A percentile compares a stretch with the other conserved stretches of the same genome.
phyloP scores from a whole-genome alignment of 805 yeast species.

The Sugiyamaella valdiviana region DNA sequence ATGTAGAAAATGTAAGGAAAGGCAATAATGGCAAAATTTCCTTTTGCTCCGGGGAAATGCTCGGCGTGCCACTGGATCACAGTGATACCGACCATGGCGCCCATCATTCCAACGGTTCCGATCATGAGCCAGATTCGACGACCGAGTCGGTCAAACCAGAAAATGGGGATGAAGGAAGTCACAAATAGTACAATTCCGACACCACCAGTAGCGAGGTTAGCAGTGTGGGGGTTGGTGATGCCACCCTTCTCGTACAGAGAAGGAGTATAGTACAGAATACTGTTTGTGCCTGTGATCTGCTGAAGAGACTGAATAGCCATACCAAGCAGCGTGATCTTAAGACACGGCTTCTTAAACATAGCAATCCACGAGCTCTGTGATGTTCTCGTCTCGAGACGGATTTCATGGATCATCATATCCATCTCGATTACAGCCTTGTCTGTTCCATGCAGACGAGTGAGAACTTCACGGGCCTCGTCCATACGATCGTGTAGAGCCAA shows the following conservation, averaged over 20 bases:
- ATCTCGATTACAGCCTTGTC: conserved; percentile 9
- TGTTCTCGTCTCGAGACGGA: conserved; percentile 2
- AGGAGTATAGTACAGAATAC: conserved; percentile 44
- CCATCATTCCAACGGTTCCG: conserved; percentile 12
- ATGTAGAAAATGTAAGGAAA: conserved; percentile 8
- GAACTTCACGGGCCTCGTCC: conserved; percentile 5
- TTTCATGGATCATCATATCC: conserved; percentile 8
- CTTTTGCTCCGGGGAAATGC: conserved; percentile 9
- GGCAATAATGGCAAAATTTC: conserved; percentile 10
- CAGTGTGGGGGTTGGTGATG: conserved; percentile 39
- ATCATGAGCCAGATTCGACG: conserved; percentile 49
- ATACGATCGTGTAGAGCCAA: conserved; percentile 7
- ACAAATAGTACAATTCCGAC: conserved; percentile 39
- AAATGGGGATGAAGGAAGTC: conserved; percentile 45
- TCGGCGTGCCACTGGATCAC: conserved; percentile 14
- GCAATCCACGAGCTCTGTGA: conserved; percentile 5
- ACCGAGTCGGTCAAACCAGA: conserved; percentile 47
- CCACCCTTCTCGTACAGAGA: conserved; percentile 41
- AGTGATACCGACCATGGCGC: conserved; percentile 11
- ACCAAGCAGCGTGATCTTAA: conserved; percentile 7
- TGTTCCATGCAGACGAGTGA: conserved; percentile 6
- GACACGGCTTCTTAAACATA: conserved; percentile 9
- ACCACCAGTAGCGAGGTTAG: conserved; percentile 35
- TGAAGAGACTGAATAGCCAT: conserved; percentile 9
- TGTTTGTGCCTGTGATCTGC: conserved; percentile 40